phyloP scores from a whole-genome alignment of 345 rosid genomes.

The Reutealis trisperma region DNA sequence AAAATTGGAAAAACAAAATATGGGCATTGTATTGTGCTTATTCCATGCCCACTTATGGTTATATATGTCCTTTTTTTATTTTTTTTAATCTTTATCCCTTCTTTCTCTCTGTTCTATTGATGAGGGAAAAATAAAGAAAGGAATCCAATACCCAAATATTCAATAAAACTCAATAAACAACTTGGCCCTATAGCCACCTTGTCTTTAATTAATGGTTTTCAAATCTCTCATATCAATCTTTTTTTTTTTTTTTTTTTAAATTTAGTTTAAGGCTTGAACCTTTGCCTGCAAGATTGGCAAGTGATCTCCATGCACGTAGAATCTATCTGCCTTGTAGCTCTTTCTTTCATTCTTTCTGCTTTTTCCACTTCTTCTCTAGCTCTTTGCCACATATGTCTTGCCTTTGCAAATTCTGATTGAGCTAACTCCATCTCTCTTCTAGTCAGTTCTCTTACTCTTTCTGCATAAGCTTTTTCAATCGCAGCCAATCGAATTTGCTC shows the following conservation, averaged over 20 bases:
- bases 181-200: neutral
- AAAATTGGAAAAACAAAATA: neutral
- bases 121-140: slow-evolving; percentile 7
- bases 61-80: neutral
- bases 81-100: neutral
- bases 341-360: slow-evolving; percentile 79
- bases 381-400: slow-evolving; percentile 85
- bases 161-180: slow-evolving; percentile 37
- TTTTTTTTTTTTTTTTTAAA: neutral
- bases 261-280: slow-evolving; percentile 62
- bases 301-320: slow-evolving; percentile 88
- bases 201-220: neutral
- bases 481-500: slow-evolving; percentile 87
- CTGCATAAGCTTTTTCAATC: slow-evolving; percentile 88
- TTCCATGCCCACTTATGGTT: slow-evolving; percentile 8
- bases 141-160: slow-evolving; percentile 36
- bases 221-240: neutral
- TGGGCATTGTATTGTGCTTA: slow-evolving; percentile 19
- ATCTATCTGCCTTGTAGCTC: slow-evolving; percentile 67
- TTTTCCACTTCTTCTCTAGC: slow-evolving; percentile 82
- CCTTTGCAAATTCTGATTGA: slow-evolving; percentile 82
- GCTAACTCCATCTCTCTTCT: slow-evolving; percentile 94
- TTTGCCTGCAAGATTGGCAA: slow-evolving; percentile 95
- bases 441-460: slow-evolving; percentile 87
- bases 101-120: slow-evolving; percentile 7